Base-by-base conservation (phyloP, 1,139 yeast genomes). In the Yamadazyma aaseri region DNA sequence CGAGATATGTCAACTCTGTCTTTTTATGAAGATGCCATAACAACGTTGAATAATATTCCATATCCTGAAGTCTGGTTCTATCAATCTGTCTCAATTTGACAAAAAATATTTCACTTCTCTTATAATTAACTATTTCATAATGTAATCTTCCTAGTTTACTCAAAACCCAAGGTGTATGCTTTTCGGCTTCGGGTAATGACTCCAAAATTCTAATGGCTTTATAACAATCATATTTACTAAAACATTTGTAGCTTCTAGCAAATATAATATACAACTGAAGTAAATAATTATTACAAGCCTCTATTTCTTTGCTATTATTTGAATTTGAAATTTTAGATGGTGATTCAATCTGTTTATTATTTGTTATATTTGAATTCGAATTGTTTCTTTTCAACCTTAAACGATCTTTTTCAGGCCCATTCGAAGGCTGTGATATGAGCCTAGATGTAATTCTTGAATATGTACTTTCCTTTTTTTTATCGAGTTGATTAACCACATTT, bases 11-110 rank as follows among this genome's bases (percentile, higher is more conserved):
- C 33, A 92, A 66, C 38, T 83, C 92, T n/a, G 79, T 77, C 39
- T 85, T 90, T 47, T 82, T 83, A 40, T 85, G 89, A 35, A 89
- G 63, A 61, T 92, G 98, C 99, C 99, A 92, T 39, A 92, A 67
- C 23, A 89, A 64, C 0, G 97, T 92, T 1, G 96, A 86, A 52
- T 78, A 89, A 50, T 81, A 79, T 52, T 92, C 97, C 95, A 92
- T 87, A 53, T 89, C 97, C 41, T 79, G 81, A 17, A 83, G 56
- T 37, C 97, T 68, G n/a, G 92, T 84, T 28, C 94, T 75, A 57
- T 89, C 96, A 16, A 81, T 42, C 36, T 63, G 64, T 33, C 96
- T 71, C 36, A 92, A 65, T 46, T 71, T 71, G 20, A 65, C 61
- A 50, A 86, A 92, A 47, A 73, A 80, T 32, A 64, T 56, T 41